phyloP scores from a whole-genome alignment of 2,329 filamentous ascomycete genomes.

The Neurospora crassa region DNA sequence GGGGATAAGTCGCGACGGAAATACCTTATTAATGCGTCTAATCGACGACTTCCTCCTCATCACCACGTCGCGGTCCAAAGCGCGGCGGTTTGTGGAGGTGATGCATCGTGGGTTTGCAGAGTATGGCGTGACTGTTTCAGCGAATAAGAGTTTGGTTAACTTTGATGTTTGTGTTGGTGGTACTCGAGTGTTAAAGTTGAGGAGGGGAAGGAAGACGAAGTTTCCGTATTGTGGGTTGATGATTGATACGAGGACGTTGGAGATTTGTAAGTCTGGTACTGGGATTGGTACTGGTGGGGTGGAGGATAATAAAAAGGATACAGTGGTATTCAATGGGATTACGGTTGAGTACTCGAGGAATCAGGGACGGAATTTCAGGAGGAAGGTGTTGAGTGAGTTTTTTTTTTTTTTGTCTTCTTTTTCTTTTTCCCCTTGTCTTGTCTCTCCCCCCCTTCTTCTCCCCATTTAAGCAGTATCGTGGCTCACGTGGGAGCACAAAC shows the following conservation, averaged over 20 bases:
- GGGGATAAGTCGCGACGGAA: slow-evolving; percentile 15
- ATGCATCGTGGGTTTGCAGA: slow-evolving; percentile 73
- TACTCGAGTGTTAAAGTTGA: no score
- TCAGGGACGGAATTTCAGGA: slow-evolving; percentile 69
- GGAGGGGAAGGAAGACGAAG: background rate
- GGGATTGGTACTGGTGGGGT: background rate
- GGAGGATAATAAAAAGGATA: slow-evolving; percentile 51
- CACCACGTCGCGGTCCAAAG: slow-evolving; percentile 58
- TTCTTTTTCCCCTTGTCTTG: background rate
- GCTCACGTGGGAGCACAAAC: background rate
- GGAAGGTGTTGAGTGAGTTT: slow-evolving; percentile 61
- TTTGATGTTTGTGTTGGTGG: slow-evolving; percentile 47
- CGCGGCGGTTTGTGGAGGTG: slow-evolving; percentile 59
- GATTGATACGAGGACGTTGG: slow-evolving; percentile 66
- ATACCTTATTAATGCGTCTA: slow-evolving; percentile 66
- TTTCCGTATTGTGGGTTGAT: slow-evolving; percentile 86
- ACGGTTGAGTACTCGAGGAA: slow-evolving; percentile 67
- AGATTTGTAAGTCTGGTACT: background rate
- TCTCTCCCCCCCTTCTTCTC: background rate
- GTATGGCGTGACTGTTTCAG: slow-evolving; percentile 73
- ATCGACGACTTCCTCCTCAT: slow-evolving; percentile 93
- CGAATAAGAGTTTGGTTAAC: slow-evolving; percentile 73
- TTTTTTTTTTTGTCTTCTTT: background rate
- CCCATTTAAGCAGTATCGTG: background rate
- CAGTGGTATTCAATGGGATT: slow-evolving; percentile 56